phyloP scores from a whole-genome alignment of 345 rosid genomes.

The Orychophragmus violaceus region DNA sequence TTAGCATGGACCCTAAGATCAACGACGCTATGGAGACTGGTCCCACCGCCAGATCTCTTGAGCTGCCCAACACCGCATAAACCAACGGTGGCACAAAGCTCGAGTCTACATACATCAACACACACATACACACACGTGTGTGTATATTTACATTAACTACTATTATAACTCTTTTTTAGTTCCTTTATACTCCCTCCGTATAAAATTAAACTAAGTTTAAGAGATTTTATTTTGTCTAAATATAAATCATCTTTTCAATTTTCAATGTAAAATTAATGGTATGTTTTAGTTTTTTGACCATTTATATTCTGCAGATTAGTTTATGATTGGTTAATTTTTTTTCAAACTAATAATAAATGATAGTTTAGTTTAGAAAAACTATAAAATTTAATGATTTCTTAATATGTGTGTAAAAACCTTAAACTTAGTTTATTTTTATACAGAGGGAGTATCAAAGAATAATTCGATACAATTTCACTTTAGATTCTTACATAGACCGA shows the following conservation, averaged over 20 bases:
- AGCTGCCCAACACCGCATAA: slow-evolving; percentile 92
- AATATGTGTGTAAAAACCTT: too few species aligned
- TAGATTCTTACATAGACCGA: slow-evolving; percentile 78
- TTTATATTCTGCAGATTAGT: too few species aligned
- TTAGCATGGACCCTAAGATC: slow-evolving; percentile 88
- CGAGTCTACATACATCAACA: slow-evolving; percentile 49
- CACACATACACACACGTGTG: background rate
- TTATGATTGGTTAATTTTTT: too few species aligned
- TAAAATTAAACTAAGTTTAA: too few species aligned
- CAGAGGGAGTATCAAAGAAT: background rate
- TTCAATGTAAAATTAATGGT: too few species aligned
- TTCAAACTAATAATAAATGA: too few species aligned
- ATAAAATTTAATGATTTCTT: too few species aligned
- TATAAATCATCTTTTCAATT: too few species aligned
- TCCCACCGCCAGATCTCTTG: slow-evolving; percentile 91
- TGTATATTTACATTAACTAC: background rate
- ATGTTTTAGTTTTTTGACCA: too few species aligned
- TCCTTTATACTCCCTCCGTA: too few species aligned
- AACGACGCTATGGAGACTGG: slow-evolving; percentile 95
- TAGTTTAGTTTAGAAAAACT: too few species aligned
- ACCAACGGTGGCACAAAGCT: slow-evolving; percentile 96
- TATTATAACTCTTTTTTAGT: background rate
- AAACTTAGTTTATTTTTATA: background rate
- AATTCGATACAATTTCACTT: background rate
- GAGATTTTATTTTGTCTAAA: too few species aligned